Evolutionary conservation across 768 basidiomycete species (phyloP), one percentile per base, ranked within the genome.

Genomic region (Naganishia vishniacii): DNA sequence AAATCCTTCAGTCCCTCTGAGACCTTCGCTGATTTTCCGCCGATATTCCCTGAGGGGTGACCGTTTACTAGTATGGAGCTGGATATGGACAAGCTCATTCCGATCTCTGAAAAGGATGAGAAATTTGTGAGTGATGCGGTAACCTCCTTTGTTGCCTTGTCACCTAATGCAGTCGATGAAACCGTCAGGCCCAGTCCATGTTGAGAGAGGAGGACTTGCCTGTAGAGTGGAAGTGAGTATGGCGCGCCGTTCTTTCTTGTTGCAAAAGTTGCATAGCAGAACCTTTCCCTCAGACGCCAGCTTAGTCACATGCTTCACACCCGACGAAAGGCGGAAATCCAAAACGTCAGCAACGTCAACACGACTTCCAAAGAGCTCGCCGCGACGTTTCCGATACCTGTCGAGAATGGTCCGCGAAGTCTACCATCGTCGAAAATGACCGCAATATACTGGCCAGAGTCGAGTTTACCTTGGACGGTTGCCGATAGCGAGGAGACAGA

Each of bases 241-340:
- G 12, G 9, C 23, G n/a, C n/a, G n/a, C n/a, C n/a, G n/a, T n/a
- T n/a, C n/a, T n/a, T n/a, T n/a, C n/a, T n/a, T n/a, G n/a, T n/a
- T n/a, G n/a, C n/a, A n/a, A n/a, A n/a, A n/a, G n/a, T n/a, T 37
- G 34, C 34, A 7, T 7, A 37, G 7, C 7, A 37, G 34, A 16
- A 31, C 31, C 31, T 46, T 41, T 23, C 20, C n/a, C 26, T 8
- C 73, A 93, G 91, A 78, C 85, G 84, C 68, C 91, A 94, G 71
- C 83, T 97, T 2, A 81, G 81, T 74, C 81, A 84, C 68, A 89
- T 95, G 83, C 76, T 97, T 37, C 85, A 88, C 72, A 80, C 78
- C 4, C 84, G 88, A n/a, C 84, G 86, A 47, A 97, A 97, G 77
- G 93, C 93, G 3, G 94, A 98, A 77, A 93, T 93, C 48, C 90